Evolutionary conservation across 208 protist species (phyloP), one percentile per base, ranked within the genome.

Genomic region (Crithidia expoeki): DNA sequence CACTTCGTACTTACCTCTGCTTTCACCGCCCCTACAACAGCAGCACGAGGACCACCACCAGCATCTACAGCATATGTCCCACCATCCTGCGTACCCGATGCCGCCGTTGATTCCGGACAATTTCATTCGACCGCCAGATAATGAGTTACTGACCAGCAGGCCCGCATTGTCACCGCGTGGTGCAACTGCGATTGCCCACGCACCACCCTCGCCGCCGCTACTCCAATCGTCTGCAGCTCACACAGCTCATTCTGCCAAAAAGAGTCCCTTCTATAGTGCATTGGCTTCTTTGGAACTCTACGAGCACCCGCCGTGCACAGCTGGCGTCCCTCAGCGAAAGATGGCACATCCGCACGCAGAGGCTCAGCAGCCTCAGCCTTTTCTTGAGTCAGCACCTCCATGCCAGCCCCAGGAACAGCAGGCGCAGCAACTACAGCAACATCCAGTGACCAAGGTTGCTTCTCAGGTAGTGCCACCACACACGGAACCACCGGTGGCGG

Each of bases 231-330:
- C n/a, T n/a, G 34, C 56, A 7, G 34, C 38, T 3, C 21, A 9
- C 3, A 11, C 33, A 16, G 16, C 58, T 0, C 23, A 44, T 28
- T 23, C 17, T 6, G 19, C 34, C 30, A 65, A 65, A 46, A 65
- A 55, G 32, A 65, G 30, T 12, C 30, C 60, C 2, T 42, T 65
- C 16, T 32, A 10, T 10, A n/a, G 27, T 9, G 60, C 60, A n/a
- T 25, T 65, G 30, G 60, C 60, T 1, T 65, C 46, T 1, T 0
- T 65, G 46, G 60, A 65, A 21, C 27, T 46, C 2, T 65, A 65
- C 60, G 60, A 65, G 30, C 17, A 42, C n/a, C 46, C 46, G 6
- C 27, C 2, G 9, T 0, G n/a, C 30, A 25, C 46, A 2, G 42
- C 2, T 32, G 7, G 42, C 42, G 23, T 9, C 25, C 5, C 38